Percentiles rank a stretch among this genome's conserved stretches.
phyloP scores from a whole-genome alignment of 768 basidiomycete genomes.

The Pisolithus marmoratus region DNA sequence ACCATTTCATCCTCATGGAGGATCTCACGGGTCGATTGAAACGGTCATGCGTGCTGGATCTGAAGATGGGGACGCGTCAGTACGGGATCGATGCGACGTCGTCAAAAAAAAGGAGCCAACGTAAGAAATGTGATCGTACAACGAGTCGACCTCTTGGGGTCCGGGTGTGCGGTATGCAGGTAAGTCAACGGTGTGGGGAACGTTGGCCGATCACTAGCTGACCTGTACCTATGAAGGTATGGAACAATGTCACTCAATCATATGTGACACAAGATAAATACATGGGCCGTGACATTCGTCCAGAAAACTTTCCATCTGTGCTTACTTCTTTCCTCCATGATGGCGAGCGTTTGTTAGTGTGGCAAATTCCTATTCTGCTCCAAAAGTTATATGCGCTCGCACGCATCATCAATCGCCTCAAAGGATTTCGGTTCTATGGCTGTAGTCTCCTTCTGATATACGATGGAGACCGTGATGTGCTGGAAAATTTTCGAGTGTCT shows the following conservation, averaged over 20 bases:
- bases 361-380: conserved; percentile 89
- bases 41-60: conserved; percentile 90
- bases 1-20: conserved; percentile 99
- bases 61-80: conserved; percentile 99
- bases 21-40: conserved; percentile 91
- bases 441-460: conserved; percentile 96
- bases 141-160: conserved; percentile 90
- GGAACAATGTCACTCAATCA: conserved; percentile 78
- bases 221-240: conserved; percentile 56
- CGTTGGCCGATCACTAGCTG: neutral
- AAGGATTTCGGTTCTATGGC: conserved; percentile 98
- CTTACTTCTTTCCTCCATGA: conserved; percentile 81
- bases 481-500: conserved; percentile 63
- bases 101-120: conserved; percentile 95
- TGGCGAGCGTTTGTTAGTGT: conserved; percentile 75
- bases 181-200: conserved; percentile 34
- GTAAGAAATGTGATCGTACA: conserved; percentile 96
- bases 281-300: conserved; percentile 83
- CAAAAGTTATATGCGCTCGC: conserved; percentile 94
- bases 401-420: conserved; percentile 79
- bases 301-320: conserved; percentile 78
- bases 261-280: conserved; percentile 97
- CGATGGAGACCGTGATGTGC: conserved; percentile 88
- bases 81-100: conserved; percentile 94
- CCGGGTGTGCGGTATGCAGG: conserved; percentile 98